Conservation (phyloP, 371 early-diverging fungal genomes). For the Zancudomyces culisetae region DNA sequence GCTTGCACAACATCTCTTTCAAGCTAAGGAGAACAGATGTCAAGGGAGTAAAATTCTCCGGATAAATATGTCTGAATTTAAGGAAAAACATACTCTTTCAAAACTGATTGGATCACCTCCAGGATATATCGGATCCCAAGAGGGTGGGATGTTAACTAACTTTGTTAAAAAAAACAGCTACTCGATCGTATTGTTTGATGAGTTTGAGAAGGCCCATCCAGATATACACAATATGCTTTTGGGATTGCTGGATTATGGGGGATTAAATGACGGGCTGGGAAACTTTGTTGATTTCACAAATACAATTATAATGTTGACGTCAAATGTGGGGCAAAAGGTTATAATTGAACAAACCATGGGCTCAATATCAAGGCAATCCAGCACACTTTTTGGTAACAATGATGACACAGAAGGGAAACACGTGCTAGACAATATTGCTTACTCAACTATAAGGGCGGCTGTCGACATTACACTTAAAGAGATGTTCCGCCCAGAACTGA, state of each 20-base stretch:
- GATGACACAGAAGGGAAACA: constrained; percentile 1
- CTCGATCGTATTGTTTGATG: constrained; percentile 62
- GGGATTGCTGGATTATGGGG: constrained; percentile 69
- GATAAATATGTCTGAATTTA: constrained; percentile 69
- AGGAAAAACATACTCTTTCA: constrained; percentile 51
- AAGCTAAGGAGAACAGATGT: constrained; percentile 52
- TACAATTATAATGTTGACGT: constrained; percentile 63
- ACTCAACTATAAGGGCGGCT: no score
- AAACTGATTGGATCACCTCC: constrained; percentile 66
- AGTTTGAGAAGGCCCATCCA: constrained; percentile 70
- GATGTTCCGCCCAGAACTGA: constrained; percentile 59
- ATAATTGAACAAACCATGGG: no score
- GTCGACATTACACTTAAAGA: constrained; percentile 36
- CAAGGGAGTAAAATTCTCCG: no score
- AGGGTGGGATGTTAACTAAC: constrained; percentile 67
- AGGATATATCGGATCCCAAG: constrained; percentile 65
- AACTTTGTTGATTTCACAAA: constrained; percentile 57
- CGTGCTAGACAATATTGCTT: constrained; percentile 28
- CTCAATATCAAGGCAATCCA: no score
- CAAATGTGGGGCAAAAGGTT: constrained; percentile 46
- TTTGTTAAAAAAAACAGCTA: constrained; percentile 56
- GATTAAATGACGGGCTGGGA: constrained; percentile 64
- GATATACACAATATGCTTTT: constrained; percentile 59
- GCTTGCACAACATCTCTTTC: constrained; percentile 54
- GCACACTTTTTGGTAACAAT: neutral